These are phyloP conservation scores for Ballota nigra DNA, from an alignment of 257 asterid genomes.

Conservation along the genomic window DNA sequence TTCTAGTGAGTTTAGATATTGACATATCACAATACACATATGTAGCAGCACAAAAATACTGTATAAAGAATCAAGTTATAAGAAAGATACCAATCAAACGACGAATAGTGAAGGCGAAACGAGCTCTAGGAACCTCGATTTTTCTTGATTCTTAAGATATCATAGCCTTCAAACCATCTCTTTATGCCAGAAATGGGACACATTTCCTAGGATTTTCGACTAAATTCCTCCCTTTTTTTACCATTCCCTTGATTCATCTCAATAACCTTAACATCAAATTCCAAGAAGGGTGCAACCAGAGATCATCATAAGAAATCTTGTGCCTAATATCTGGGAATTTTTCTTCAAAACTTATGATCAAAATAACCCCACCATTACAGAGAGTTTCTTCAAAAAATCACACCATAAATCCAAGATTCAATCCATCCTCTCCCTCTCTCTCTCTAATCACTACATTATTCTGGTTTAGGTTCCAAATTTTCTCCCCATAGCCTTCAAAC, in stretches of 20 bases:
- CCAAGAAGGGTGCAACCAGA: constrained; percentile 73
- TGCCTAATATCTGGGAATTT: constrained; percentile 73
- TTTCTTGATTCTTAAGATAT: not conserved
- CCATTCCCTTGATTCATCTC: constrained; percentile 13
- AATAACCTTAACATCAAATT: constrained; percentile 38
- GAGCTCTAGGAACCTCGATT: not conserved
- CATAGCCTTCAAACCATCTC: too few relatives aligned
- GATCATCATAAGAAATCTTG: constrained; percentile 33
- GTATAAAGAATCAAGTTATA: constrained; percentile 11
- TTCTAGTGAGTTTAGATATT: not conserved
- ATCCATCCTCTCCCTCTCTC: too few relatives aligned
- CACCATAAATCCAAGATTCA: too few relatives aligned
- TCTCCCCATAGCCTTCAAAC: too few relatives aligned
- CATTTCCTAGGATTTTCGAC: constrained; percentile 41
- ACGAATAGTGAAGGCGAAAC: not conserved
- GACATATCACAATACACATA: not conserved
- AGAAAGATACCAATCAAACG: not conserved
- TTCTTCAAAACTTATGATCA: constrained; percentile 35
- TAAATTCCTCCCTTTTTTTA: constrained; percentile 37
- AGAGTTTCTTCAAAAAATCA: too few relatives aligned
- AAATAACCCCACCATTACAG: constrained; percentile 85
- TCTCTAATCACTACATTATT: too few relatives aligned
- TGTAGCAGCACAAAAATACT: not conserved
- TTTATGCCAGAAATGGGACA: constrained; percentile 32
- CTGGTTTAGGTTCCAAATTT: constrained; percentile 19